These are phyloP conservation scores for Pterocarpus macrocarpus DNA, from an alignment of 306 rosid genomes.

Conservation along the genomic window DNA sequence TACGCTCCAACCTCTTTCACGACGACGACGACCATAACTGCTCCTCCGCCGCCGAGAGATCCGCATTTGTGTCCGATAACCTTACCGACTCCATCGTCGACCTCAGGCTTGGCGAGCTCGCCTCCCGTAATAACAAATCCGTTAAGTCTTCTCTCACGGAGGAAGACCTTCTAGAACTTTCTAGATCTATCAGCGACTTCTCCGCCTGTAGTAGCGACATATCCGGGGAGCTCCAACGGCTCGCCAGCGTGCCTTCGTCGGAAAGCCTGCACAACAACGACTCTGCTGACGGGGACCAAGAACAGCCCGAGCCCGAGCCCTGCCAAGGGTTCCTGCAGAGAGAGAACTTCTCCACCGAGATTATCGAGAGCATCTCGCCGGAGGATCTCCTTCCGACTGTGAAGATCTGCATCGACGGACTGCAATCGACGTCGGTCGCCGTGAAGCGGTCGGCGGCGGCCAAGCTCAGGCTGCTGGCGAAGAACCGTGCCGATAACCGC, in stretches of 20 bases:
- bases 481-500: conserved; percentile 88
- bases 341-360: conserved; percentile 91
- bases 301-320: conserved; percentile 70
- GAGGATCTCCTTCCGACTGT: conserved; percentile 99
- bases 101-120: conserved; percentile 74
- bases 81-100: conserved; percentile 74
- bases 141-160: conserved; percentile 44
- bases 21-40: not conserved
- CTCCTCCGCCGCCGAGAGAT: conserved; percentile 24
- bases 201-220: conserved; percentile 88
- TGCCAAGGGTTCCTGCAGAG: conserved; percentile 89
- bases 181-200: conserved; percentile 78
- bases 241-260: conserved; percentile 64
- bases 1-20: conserved; percentile 68
- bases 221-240: conserved; percentile 82
- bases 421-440: conserved; percentile 74
- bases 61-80: conserved; percentile 58
- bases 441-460: conserved; percentile 97
- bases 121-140: conserved; percentile 54
- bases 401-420: conserved; percentile 88
- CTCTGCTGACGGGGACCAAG: not conserved
- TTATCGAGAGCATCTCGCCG: conserved; percentile 95
- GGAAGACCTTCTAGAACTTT: conserved; percentile 72
- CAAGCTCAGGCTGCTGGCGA: conserved; percentile 85
- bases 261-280: conserved; percentile 33